Base-by-base conservation (phyloP, 306 rosid species). In the Pueraria montana region DNA sequence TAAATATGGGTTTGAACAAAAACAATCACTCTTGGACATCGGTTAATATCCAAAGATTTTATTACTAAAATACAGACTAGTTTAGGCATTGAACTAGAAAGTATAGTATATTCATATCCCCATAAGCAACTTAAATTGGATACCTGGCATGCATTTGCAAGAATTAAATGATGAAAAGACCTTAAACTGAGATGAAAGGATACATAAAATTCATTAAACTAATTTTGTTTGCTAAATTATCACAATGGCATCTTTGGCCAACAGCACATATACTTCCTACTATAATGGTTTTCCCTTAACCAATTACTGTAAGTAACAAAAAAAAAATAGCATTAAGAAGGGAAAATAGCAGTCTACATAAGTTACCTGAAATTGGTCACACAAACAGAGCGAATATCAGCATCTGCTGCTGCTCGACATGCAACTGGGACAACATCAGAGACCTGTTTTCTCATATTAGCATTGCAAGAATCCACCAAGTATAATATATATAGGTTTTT, bases 391-490 rank as follows among this genome's bases (percentile, higher is more conserved):
- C 97, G 97, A 85, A 96, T 96, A 77, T 98, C 98, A 72, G 99
- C 98, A 86, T 96, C 94, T 26, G 98, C 98, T 26, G 98, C 99
- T 2, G 99, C 99, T 46, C 94, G 97, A 68, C 98, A 96, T 12
- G 97, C 98, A 66, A 96, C 97, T 4, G 99, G 99, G 77, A 94
- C 99, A 83, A 96, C 98, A 89, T 96, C 99, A 0, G 98, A 94
- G 50, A 94, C 95, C 99, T 96, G 86, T 40, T 76, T 73, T 84
- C 79, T 61, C 55, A 48, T 76, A 26, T 76, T 72, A 85, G 79
- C 77, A 59, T 48, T 65, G 38, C 77, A 80, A 76, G 65, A 34
- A 80, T 52, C 77, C 63, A 43, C 26, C 36, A 86, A 59, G 46
- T 18, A 40, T 14, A 58, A 63, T 34, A 68, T 20, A 67, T 18